Evolutionary conservation across 306 rosid species (phyloP), one percentile per base, ranked within the genome.

Genomic region (Arachis hypogaea): DNA sequence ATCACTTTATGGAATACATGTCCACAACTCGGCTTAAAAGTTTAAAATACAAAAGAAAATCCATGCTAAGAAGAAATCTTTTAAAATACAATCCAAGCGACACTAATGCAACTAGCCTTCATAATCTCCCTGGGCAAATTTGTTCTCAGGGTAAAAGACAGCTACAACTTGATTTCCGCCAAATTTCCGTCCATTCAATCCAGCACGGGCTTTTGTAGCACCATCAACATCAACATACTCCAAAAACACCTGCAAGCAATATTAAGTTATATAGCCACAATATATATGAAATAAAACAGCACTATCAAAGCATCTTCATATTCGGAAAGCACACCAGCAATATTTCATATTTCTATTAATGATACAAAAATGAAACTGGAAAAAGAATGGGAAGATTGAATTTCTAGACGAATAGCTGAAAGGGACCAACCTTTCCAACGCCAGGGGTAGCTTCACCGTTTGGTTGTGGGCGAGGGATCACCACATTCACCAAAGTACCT

Each of bases 111-210:
- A 75, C 78, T 85, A 88, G 72, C 88, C 96, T 69, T 92, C 96
- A 69, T 92, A 95, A 22, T 95, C 96, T 14, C 88, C 96, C 82
- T 88, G 80, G 4, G 90, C 93, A 80, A 95, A 95, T 78, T 86
- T 92, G 84, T 88, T 82, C 88, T 95, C 98, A 0, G 92, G 80
- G 69, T 90, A 95, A 68, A 68, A 92, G 68, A 92, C 96, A 1
- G 96, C 99, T 47, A 82, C 78, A 4, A 95, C 99, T 78, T 86
- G 89, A 71, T 90, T 92, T 64, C 99, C 93, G 5, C 88, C 99
- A 72, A 94, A 95, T 58, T 88, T 92, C 28, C 99, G 78, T 28
- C 96, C 97, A 82, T 94, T 88, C 86, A 94, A 66, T 46, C 96
- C 99, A 4, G 89, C 51, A 5, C 93, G 92, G 28, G 97, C 99